Evolutionary conservation across 1,284 basidiomycete species (phyloP), one percentile per base, ranked within the genome.

Genomic region (Apiotrichum montevideense): DNA sequence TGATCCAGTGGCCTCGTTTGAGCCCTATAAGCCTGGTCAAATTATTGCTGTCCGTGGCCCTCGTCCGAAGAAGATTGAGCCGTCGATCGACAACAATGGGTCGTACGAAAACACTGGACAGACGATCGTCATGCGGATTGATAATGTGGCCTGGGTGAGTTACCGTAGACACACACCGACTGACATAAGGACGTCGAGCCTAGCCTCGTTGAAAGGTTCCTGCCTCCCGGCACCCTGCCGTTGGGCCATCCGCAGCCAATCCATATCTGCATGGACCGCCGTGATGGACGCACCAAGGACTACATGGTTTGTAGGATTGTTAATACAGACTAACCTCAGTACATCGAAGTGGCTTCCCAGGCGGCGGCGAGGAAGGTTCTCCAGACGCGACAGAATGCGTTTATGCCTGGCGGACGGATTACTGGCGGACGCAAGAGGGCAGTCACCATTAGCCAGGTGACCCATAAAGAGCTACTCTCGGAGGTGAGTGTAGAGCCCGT

Each of bases 121-220:
- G 44, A 61, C 63, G 0, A 58, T 66, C 8, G 67, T 74, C 4
- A 65, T 76, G 62, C 63, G 75, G 41, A 74, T 77, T 46, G 75
- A 77, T 61, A 77, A 77, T 44, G 68, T 77, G 0, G 72, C 73
- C 29, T 77, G 75, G 75, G 72, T 69, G 32, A 62, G 67, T 33
- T 54, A 2, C 14, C 7, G 21, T n/a, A 3, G 1, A 8, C 3
- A n/a, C 11, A 4, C 15, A 4, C 15, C 14, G 13, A 42, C 49
- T 51, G 14, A 54, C 35, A 6, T 1, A 52, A 76, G 74, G 75
- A 78, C 52, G 58, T 77, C 29, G 76, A 75, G 3, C 75, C 75
- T 1, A 58, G 65, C 4, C 62, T 72, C 35, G 69, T 78, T 7
- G 61, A 65, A 43, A 45, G 35, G 1, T 78, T 75, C 48, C 64